Evolutionary conservation across 1,139 yeast species (phyloP).

Genomic region (Pichia inconspicua): DNA sequence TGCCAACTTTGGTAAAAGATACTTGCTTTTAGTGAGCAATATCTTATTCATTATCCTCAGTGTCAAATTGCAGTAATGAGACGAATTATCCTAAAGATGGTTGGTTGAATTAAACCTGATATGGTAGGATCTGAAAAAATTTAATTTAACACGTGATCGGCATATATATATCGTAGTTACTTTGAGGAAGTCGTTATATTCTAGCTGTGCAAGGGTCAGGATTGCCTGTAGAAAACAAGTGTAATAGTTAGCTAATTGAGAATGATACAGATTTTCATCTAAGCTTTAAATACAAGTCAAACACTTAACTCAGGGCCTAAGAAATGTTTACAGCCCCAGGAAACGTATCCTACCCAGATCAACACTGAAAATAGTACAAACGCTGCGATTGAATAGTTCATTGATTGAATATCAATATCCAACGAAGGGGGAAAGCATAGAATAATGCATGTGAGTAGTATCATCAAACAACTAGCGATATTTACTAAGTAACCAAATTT

Average conservation of each 20-base stretch:
- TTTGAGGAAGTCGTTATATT: too few relatives aligned
- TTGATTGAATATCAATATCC: slow-evolving; percentile 51
- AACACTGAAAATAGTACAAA: slow-evolving; percentile 41
- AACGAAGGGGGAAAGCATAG: slow-evolving; percentile 71
- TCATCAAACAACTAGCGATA: slow-evolving; percentile 53
- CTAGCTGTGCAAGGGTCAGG: too few relatives aligned
- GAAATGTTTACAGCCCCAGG: slow-evolving; percentile 56
- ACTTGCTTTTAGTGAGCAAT: neutral
- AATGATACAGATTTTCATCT: neutral
- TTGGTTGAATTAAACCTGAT: too few relatives aligned
- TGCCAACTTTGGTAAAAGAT: neutral
- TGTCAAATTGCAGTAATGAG: too few relatives aligned
- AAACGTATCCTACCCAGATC: slow-evolving; percentile 43
- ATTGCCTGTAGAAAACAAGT: too few relatives aligned
- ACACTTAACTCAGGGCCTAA: slow-evolving; percentile 42
- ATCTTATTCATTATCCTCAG: neutral
- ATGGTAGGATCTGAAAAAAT: too few relatives aligned
- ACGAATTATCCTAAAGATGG: too few relatives aligned
- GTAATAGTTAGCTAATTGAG: too few relatives aligned
- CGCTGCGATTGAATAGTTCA: slow-evolving; percentile 72
- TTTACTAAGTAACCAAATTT: slow-evolving; percentile 62
- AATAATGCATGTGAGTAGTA: slow-evolving; percentile 49
- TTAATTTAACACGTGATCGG: too few relatives aligned
- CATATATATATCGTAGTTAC: too few relatives aligned
- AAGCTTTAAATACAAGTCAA: neutral